These are phyloP conservation scores for Triticum turgidum DNA, from an alignment of 176 grass and related monocot species.

Conservation along the genomic window DNA sequence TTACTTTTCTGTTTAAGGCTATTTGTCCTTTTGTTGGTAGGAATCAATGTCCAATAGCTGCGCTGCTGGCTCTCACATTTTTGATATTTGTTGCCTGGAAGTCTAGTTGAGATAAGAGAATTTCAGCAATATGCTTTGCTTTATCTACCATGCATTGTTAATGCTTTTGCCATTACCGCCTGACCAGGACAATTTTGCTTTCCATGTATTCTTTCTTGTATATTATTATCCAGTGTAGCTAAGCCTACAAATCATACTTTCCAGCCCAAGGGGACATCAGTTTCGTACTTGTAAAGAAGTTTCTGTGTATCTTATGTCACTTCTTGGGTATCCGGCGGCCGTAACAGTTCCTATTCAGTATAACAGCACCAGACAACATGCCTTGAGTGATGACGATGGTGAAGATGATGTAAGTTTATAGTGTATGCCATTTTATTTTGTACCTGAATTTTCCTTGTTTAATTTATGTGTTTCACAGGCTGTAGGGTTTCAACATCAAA, in stretches of 20 bases:
- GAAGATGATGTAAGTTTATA: conserved; percentile 64
- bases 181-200: not conserved
- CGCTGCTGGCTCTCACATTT: conserved; percentile 12
- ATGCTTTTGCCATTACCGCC: not conserved
- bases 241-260: conserved; percentile 42
- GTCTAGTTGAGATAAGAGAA: not conserved
- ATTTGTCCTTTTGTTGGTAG: not conserved
- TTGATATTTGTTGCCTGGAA: conserved; percentile 1
- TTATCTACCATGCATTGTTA: conserved; percentile 17
- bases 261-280: conserved; percentile 75
- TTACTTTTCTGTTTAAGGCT: not conserved
- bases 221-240: conserved; percentile 23
- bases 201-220: conserved; percentile 12
- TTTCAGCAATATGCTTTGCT: not conserved
- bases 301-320: conserved; percentile 76
- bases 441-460: conserved; percentile 16
- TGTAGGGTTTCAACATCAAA: conserved; percentile 44
- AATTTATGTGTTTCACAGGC: conserved; percentile 40
- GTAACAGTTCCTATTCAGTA: conserved; percentile 35
- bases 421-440: conserved; percentile 31
- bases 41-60: not conserved
- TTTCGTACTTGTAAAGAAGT: conserved; percentile 86
- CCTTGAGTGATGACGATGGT: conserved; percentile 36
- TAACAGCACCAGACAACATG: conserved; percentile 27
- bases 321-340: conserved; percentile 75